Evolutionary conservation across 2,329 filamentous ascomycete species (phyloP), one percentile per base, ranked within the genome.

Genomic region (Pyrenophora graminea): DNA sequence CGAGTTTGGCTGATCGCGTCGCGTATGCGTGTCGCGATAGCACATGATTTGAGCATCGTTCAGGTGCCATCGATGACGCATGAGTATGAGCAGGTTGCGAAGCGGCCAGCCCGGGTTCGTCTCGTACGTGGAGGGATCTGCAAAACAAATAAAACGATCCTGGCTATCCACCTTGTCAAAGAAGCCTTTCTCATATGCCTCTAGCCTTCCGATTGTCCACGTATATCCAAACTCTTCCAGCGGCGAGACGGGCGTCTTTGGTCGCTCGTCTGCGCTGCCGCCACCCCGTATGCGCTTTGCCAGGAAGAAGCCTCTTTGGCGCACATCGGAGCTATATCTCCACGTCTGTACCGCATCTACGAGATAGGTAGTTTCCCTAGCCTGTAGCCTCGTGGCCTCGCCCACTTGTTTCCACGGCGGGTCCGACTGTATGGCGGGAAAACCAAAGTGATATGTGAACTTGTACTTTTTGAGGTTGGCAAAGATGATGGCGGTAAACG

Each of bases 371-470:
- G 88, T 93, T 73, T 97, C 93, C 55, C 82, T 78, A 2, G 82
- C 69, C 2, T 80, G 83, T 40, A 97, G 75, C 41, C 74, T 73
- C 2, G 79, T 63, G 3, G 57, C 55, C 17, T 69, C 66, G 4
- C 69, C 63, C 4, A 68, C 56, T 30, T 69, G 66, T 62, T 84
- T 87, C 94, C 94, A 99, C 23, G 82, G 79, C 1, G 91, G 90
- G 47, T 93, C 87, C 3, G 93, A 96, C 70, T 96, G 92, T 38
- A 99, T 81, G 13, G 93, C 91, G 1, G 94, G 94, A 67, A 96
- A 99, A 4, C 89, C 93, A 74, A 97, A 97, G 86, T 95, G 96
- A 76, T 97, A 97, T n/a, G 88, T 91, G 71, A 97, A 97, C 57
- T 87, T 90, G 77, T 97, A 97, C 70, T 95, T 97, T 74, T 99